Base-by-base conservation (phyloP, 129 eudicot genomes). In the Lonicera japonica region DNA sequence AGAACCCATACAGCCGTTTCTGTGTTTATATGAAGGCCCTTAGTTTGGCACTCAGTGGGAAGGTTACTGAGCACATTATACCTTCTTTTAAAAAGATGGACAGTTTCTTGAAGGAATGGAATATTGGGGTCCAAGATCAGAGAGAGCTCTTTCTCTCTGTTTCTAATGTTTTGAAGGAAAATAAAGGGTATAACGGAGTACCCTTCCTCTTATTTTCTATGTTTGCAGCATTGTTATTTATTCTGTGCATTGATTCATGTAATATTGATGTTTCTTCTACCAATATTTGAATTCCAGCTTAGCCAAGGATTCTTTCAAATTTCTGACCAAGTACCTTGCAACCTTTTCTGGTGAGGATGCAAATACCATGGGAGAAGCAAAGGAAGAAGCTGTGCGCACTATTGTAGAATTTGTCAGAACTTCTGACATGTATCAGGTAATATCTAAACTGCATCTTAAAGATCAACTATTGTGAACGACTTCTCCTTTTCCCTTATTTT, bases 371-470 rank as follows among this genome's bases (percentile, higher is more conserved):
- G 58, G 68, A 41, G 96, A 87, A 70, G 86, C 95, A 20, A 87
- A 84, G 80, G 98, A 87, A 64, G 85, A 77, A 68, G 98, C 96
- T 23, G 88, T 77, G 29, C 77, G 71, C 60, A 71, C 95, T 22
- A 58, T 82, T 60, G 52, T 92, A 56, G 91, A 84, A 25, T 92
- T 92, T 82, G 91, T 92, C 22, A 92, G 80, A 79, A 67, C 95
- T 34, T 85, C 95, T 50, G 88, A 92, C 63, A 71, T 78, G 96
- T 79, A 87, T 72, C 96, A 92, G 98, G 98, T 92, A 84, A 43
- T 38, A 50, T 58, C 14, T 3, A 14, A 63, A 58, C 21, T 47
- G 54, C 17, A 59, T 24, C 25, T 25, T n/a, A n/a, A 19, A 47
- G 17, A 47, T 58, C 24, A 34, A 19, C 21, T 14, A 11, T 20